phyloP scores from a whole-genome alignment of 768 basidiomycete species.

The Trametes gibbosa region DNA sequence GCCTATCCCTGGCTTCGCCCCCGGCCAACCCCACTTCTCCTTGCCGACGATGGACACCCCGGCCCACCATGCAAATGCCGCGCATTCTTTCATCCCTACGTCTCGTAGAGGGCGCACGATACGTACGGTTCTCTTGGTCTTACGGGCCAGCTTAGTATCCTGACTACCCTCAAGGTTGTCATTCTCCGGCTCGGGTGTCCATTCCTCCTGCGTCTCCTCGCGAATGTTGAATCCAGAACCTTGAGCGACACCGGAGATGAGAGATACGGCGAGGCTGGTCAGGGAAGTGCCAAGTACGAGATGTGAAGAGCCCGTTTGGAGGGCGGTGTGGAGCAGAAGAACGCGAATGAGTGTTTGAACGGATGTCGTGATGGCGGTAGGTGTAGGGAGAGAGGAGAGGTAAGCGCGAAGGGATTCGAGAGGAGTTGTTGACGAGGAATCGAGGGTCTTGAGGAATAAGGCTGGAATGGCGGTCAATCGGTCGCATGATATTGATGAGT shows the following conservation, averaged over 20 bases:
- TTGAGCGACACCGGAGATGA: conserved; percentile 73
- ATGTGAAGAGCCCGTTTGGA: conserved; percentile 61
- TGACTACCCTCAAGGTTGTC: too few relatives aligned
- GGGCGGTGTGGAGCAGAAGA: conserved; percentile 68
- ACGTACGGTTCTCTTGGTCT: conserved; percentile 35
- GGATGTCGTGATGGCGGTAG: conserved; percentile 61
- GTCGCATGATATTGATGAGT: background rate
- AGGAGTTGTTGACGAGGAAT: conserved; percentile 20
- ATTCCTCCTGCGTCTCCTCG: conserved; percentile 72
- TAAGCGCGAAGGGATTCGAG: conserved; percentile 43
- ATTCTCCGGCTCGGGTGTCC: conserved; percentile 38
- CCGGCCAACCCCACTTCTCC: conserved; percentile 38
- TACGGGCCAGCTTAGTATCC: too few relatives aligned
- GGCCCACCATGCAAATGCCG: conserved; percentile 76
- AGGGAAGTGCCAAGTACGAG: conserved; percentile 75
- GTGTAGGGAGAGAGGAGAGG: conserved; percentile 68
- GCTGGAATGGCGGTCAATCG: conserved; percentile 16
- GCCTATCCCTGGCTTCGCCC: conserved; percentile 57
- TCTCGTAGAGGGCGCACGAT: conserved; percentile 71
- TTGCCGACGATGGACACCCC: conserved; percentile 51
- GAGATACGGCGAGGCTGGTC: conserved; percentile 71
- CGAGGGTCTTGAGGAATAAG: conserved; percentile 20
- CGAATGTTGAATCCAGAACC: conserved; percentile 71
- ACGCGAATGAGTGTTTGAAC: conserved; percentile 61
- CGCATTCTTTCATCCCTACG: conserved; percentile 75